A percentile compares a stretch with the other conserved stretches of the same genome.
These are phyloP conservation scores for Rubus parviflorus DNA, from an alignment of 306 rosid genomes.

Conservation along the genomic window DNA sequence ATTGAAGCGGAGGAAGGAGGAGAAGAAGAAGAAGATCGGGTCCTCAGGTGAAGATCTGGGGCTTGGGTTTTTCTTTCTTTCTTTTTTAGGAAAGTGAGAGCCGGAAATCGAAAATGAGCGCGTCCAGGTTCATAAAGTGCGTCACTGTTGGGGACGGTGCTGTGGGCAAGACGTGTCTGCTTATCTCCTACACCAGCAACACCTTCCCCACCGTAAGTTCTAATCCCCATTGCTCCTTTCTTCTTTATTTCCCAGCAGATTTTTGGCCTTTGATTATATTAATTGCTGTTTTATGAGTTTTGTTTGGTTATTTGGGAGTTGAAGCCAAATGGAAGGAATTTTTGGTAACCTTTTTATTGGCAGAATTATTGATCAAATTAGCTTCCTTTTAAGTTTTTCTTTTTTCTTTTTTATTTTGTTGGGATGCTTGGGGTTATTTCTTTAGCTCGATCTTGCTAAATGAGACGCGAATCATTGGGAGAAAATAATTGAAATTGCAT, in stretches of 20 bases:
- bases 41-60: slow-evolving; percentile 92
- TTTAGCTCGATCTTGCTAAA: neutral
- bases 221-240: neutral
- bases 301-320: neutral
- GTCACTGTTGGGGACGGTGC: slow-evolving; percentile 99
- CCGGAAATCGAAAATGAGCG: slow-evolving; percentile 63
- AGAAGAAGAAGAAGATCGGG: slow-evolving; percentile 45
- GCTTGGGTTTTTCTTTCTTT: slow-evolving; percentile 35
- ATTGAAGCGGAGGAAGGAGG: slow-evolving; percentile 37
- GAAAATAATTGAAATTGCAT: slow-evolving; percentile 4
- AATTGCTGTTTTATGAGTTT: neutral
- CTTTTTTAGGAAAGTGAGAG: slow-evolving; percentile 21
- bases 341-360: neutral
- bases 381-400: neutral
- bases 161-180: slow-evolving; percentile 98
- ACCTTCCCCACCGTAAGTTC: slow-evolving; percentile 91
- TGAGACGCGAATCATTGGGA: neutral
- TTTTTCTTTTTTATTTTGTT: neutral
- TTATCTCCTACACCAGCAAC: slow-evolving; percentile 97
- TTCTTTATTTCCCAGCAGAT: neutral
- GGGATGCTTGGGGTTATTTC: no score
- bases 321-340: neutral
- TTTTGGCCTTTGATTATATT: neutral
- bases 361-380: neutral
- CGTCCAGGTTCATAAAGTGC: slow-evolving; percentile 98